Evolutionary conservation across 768 basidiomycete species (phyloP), one percentile per base, ranked within the genome.

Genomic region (Collybia mongolica): DNA sequence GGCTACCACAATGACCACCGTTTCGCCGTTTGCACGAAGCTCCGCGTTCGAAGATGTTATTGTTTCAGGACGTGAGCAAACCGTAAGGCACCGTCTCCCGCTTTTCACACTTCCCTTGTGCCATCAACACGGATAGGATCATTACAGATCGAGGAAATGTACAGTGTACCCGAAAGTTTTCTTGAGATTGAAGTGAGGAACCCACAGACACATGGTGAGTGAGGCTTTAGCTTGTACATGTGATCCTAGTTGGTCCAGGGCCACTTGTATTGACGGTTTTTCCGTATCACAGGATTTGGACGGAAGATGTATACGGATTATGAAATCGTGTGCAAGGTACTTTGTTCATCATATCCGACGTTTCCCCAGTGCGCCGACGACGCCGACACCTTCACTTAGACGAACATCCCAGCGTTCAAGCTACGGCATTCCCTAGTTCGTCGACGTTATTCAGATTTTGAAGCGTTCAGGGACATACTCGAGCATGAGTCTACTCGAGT

Each of bases 231-330:
- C 26, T 37, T 28, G 22, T 17, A 6, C 15, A 17, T 14, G 20
- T 6, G 12, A 2, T 20, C 20, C 39, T 38, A 38, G 41, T 50
- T 39, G 29, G 17, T 36, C 45, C 14, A 3, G 11, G 32, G 32
- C 11, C 11, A 32, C 32, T 12, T 32, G 5, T 24, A 44, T 40
- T 55, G 20, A 53, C 35, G 6, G 1, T 8, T 29, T 12, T 2
- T 40, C 26, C 15, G 24, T 28, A 32, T 20, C 44, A 1, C 64
- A 93, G 94, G 94, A 24, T 93, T 95, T 61, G 96, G 97, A 23
- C 78, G 97, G 60, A 98, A 98, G 80, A 96, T 96, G 95, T 99
- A 91, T 71, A 99, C 97, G 37, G 96, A 98, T 76, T 98, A 98
- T 63, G 97, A 99, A 73, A 87, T 99, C 51, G 88, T 98, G 39